phyloP scores from a whole-genome alignment of 441 rosid species.

The Sinapis alba region DNA sequence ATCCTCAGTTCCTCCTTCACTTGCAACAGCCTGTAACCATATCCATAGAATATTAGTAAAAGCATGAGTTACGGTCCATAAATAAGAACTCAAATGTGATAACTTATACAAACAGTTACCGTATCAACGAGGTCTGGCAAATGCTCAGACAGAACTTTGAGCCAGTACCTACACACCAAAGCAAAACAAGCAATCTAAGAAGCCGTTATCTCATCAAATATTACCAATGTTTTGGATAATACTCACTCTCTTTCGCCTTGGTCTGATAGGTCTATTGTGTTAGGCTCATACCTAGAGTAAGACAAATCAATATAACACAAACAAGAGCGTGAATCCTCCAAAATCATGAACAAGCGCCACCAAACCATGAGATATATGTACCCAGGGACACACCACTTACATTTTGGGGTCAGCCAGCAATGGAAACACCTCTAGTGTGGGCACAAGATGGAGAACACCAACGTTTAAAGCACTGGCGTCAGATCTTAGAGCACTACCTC shows the following conservation, averaged over 20 bases:
- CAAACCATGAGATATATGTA: constrained; percentile 3
- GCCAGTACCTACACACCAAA: constrained; percentile 79
- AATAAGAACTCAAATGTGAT: not conserved
- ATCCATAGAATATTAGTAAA: constrained; percentile 10
- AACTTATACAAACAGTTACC: constrained; percentile 51
- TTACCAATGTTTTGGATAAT: constrained; percentile 6
- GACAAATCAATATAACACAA: constrained; percentile 28
- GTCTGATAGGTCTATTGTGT: constrained; percentile 90
- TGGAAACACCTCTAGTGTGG: constrained; percentile 93
- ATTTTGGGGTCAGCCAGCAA: constrained; percentile 76
- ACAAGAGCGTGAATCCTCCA: not conserved
- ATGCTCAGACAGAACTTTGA: constrained; percentile 90
- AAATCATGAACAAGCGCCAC: not conserved
- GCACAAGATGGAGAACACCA: constrained; percentile 98
- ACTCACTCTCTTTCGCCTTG: constrained; percentile 91
- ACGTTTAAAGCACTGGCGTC: constrained; percentile 95
- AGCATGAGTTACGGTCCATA: constrained; percentile 4
- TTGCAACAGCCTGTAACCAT: constrained; percentile 89
- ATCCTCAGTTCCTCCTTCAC: constrained; percentile 99
- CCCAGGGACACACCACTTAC: constrained; percentile 50
- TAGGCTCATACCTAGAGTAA: constrained; percentile 89
- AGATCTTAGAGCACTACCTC: constrained; percentile 86
- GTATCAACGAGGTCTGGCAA: constrained; percentile 91
- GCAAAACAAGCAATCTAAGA: constrained; percentile 27
- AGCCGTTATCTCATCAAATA: not conserved